A percentile compares a stretch with the other conserved stretches of the same genome.
These are phyloP conservation scores for Beauveria bassiana DNA, from an alignment of 2,329 filamentous ascomycete genomes.

Conservation along the genomic window DNA sequence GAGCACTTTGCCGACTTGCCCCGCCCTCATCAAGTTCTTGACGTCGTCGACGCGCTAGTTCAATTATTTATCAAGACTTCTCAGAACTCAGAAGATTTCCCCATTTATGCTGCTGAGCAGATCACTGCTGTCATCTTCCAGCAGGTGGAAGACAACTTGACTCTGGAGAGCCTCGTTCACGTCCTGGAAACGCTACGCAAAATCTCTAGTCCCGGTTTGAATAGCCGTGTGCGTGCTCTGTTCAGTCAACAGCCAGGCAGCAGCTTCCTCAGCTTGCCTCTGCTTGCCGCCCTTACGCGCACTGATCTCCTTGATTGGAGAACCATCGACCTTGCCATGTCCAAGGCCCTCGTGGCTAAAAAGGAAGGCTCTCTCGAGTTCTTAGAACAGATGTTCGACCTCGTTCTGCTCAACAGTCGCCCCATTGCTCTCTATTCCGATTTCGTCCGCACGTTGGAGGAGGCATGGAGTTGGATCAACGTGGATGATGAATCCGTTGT, in stretches of 20 bases:
- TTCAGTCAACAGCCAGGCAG: slow-evolving; percentile 51
- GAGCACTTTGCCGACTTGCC: slow-evolving; percentile 54
- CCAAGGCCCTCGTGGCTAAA: slow-evolving; percentile 62
- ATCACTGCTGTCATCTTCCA: slow-evolving; percentile 51
- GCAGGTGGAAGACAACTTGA: slow-evolving; percentile 45
- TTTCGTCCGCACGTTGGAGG: slow-evolving; percentile 75
- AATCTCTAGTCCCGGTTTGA: slow-evolving; percentile 47
- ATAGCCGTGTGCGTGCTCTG: slow-evolving; percentile 45
- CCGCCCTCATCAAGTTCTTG: slow-evolving; percentile 50
- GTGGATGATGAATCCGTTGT: slow-evolving; percentile 59
- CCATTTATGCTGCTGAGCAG: slow-evolving; percentile 51
- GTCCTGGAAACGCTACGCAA: slow-evolving; percentile 53
- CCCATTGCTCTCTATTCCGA: slow-evolving; percentile 76
- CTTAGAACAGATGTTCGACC: slow-evolving; percentile 70
- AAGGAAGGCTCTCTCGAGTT: slow-evolving; percentile 70
- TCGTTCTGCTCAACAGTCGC: slow-evolving; percentile 68
- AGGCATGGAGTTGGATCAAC: slow-evolving; percentile 71
- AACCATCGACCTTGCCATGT: slow-evolving; percentile 62
- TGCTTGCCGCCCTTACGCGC: slow-evolving; percentile 49
- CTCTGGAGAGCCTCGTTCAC: slow-evolving; percentile 55
- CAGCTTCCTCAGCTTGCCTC: slow-evolving; percentile 47
- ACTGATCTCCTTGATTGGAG: slow-evolving; percentile 57
- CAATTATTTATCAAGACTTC: slow-evolving; percentile 56
- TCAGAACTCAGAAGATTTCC: slow-evolving; percentile 53
- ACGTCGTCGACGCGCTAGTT: slow-evolving; percentile 54